Evolutionary conservation across 2,329 filamentous ascomycete genomes (phyloP).

Genomic region (Verticillium nubilum): DNA sequence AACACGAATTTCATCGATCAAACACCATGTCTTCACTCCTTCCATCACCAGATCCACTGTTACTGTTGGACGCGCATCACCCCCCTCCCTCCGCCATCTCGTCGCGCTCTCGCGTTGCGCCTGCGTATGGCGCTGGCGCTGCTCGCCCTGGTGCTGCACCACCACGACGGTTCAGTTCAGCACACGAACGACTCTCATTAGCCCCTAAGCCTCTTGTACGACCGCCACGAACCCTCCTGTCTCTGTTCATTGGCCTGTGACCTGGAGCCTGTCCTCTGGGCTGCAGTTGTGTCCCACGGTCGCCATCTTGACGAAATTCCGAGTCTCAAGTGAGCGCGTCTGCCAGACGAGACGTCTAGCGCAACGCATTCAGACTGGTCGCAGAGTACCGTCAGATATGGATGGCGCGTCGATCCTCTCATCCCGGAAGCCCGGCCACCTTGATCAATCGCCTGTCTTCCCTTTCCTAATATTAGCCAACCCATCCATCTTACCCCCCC

Average conservation of each 20-base stretch:
- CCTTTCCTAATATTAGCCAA: background rate
- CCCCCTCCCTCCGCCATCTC: background rate
- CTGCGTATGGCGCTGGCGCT: too few relatives aligned
- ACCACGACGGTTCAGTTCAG: background rate
- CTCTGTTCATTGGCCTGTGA: background rate
- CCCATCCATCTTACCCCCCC: background rate
- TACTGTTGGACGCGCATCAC: background rate
- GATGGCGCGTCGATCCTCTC: background rate
- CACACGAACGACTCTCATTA: background rate
- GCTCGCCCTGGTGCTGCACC: background rate
- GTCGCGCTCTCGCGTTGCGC: background rate
- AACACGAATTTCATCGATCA: background rate
- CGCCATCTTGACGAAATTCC: background rate
- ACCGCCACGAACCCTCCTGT: background rate
- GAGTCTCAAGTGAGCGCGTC: background rate
- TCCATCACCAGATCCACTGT: background rate
- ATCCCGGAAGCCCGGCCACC: background rate
- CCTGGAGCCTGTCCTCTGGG: background rate
- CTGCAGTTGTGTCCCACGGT: background rate
- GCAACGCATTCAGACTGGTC: background rate
- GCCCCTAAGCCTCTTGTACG: background rate
- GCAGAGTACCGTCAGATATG: background rate
- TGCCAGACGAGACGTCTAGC: background rate
- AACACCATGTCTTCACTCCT: background rate
- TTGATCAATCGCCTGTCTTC: background rate